phyloP scores from a whole-genome alignment of 1,139 yeast genomes.

The Blastobotrys elegans region DNA sequence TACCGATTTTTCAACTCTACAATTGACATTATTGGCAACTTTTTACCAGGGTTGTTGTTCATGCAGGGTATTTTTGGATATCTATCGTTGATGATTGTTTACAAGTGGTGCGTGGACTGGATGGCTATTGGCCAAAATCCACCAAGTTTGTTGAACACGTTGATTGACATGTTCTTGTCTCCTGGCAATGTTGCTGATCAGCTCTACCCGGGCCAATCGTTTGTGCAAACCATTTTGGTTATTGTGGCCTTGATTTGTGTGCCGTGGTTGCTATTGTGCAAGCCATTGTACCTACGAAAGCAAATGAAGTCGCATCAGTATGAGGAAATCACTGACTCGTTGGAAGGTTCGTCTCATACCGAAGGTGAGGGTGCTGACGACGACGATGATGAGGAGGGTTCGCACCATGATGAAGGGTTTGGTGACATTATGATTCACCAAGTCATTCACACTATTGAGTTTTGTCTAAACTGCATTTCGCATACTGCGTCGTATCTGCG shows the following conservation, averaged over 20 bases:
- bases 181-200: constrained; percentile 87
- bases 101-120: constrained; percentile 97
- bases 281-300: constrained; percentile 70
- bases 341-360: constrained; percentile 29
- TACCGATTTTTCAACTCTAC: constrained; percentile 64
- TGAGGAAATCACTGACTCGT: constrained; percentile 23
- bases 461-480: constrained; percentile 93
- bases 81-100: constrained; percentile 72
- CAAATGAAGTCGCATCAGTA: constrained; percentile 36
- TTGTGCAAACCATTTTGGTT: constrained; percentile 69
- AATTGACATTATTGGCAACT: constrained; percentile 88
- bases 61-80: constrained; percentile 97
- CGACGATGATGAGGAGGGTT: constrained; percentile 35
- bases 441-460: constrained; percentile 97
- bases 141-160: constrained; percentile 91
- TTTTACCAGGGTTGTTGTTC: constrained; percentile 87
- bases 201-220: constrained; percentile 77
- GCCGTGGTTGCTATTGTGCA: constrained; percentile 86
- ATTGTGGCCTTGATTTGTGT: constrained; percentile 81
- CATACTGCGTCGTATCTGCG: constrained; percentile 97
- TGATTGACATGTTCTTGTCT: constrained; percentile 89
- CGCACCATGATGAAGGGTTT: constrained; percentile 53
- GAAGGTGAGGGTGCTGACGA: constrained; percentile 28
- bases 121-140: constrained; percentile 66
- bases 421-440: constrained; percentile 97